phyloP scores from a whole-genome alignment of 495 filamentous ascomycete genomes.

The Cercophora samala region DNA sequence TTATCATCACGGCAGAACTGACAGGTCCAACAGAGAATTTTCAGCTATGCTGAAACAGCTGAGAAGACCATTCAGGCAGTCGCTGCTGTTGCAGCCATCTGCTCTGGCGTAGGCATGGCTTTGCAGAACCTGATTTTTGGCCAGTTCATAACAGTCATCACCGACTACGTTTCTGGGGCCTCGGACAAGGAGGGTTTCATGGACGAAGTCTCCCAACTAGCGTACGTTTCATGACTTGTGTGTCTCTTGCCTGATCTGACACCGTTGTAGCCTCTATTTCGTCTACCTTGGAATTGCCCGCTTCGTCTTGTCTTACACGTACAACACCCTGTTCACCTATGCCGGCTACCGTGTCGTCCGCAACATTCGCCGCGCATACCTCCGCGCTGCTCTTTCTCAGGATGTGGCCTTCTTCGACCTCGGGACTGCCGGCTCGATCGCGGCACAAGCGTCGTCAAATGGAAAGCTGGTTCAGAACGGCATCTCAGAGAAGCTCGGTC shows the following conservation, averaged over 20 bases:
- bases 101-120: conserved; percentile 34
- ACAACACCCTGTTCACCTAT: conserved; percentile 25
- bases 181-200: conserved; percentile 14
- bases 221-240: neutral
- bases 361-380: conserved; percentile 37
- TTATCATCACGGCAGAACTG: too few relatives aligned
- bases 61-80: conserved; percentile 23
- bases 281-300: conserved; percentile 55
- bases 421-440: conserved; percentile 80
- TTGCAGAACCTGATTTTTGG: conserved; percentile 40
- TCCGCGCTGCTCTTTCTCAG: conserved; percentile 35
- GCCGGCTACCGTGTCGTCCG: conserved; percentile 30
- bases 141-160: conserved; percentile 31
- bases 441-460: conserved; percentile 82
- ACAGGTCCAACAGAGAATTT: conserved; percentile 21
- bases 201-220: conserved; percentile 16
- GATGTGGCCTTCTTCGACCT: conserved; percentile 81
- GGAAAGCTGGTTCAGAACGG: conserved; percentile 81
- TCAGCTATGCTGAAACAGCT: conserved; percentile 19
- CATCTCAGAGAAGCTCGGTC: conserved; percentile 77
- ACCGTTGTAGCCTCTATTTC: conserved; percentile 39
- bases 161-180: conserved; percentile 17
- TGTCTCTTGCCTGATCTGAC: neutral
- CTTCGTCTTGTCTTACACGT: conserved; percentile 47
- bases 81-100: conserved; percentile 23